Evolutionary conservation across 1,284 basidiomycete species (phyloP).

Genomic region (Papiliotrema flavescens): DNA sequence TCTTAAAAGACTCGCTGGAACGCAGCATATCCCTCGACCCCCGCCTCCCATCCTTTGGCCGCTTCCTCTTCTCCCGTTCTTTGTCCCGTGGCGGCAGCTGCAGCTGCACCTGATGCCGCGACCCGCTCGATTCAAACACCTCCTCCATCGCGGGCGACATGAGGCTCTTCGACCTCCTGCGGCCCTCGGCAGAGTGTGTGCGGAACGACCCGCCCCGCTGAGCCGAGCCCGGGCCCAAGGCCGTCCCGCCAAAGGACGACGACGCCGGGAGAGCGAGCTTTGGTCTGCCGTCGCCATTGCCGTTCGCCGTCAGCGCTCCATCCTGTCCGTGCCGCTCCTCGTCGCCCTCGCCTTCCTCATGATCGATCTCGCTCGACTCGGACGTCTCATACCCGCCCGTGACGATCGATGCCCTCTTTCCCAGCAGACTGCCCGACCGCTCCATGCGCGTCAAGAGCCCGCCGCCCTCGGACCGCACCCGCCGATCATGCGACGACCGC

Average conservation of each 20-base stretch:
- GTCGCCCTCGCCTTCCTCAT: background rate
- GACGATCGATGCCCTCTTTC: conserved; percentile 25
- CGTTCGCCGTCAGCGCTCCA: too few species aligned
- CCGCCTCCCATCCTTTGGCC: background rate
- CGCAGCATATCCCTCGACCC: background rate
- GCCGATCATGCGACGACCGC: conserved; percentile 19
- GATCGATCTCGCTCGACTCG: conserved; percentile 1
- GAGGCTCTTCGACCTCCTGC: conserved; percentile 5
- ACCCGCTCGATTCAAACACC: background rate
- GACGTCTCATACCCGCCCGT: conserved; percentile 39
- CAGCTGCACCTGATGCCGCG: background rate
- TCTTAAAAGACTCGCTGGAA: background rate
- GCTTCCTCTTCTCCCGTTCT: background rate
- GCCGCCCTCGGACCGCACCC: conserved; percentile 20
- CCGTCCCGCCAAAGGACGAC: too few species aligned
- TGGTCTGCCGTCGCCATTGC: too few species aligned
- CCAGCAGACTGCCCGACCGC: conserved; percentile 12
- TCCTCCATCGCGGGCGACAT: conserved; percentile 3
- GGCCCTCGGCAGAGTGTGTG: background rate
- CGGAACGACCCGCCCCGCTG: too few species aligned
- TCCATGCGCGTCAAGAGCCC: conserved; percentile 3
- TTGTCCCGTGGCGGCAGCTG: background rate
- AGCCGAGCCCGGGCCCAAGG: too few species aligned
- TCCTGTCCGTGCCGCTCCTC: too few species aligned
- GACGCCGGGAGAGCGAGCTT: too few species aligned